A percentile compares a stretch with the other conserved stretches of the same genome.
Evolutionary conservation across 345 rosid genomes (phyloP).

Genomic region (Ceriops decandra): DNA sequence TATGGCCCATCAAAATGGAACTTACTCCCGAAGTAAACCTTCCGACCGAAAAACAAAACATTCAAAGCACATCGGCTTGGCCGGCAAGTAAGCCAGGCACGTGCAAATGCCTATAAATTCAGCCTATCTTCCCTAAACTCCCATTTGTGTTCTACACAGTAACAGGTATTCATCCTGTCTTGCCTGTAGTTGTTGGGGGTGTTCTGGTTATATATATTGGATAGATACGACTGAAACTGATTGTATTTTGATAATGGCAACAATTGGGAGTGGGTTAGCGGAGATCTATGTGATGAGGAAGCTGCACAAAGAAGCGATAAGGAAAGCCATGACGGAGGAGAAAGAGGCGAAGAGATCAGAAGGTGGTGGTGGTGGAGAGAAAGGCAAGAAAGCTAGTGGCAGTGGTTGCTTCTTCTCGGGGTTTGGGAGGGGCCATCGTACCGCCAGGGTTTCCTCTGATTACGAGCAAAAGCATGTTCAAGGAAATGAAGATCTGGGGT

Average conservation of each 20-base stretch:
- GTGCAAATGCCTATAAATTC: too few relatives aligned
- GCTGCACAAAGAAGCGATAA: slow-evolving; percentile 23
- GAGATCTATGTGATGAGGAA: slow-evolving; percentile 18
- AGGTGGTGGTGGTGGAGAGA: neutral
- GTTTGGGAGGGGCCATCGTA: slow-evolving; percentile 1
- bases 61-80: too few relatives aligned
- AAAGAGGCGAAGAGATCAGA: neutral
- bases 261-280: neutral
- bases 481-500: neutral
- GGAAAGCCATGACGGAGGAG: neutral
- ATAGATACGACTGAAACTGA: neutral
- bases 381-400: neutral
- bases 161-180: too few relatives aligned
- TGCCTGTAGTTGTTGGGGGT: too few relatives aligned
- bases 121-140: too few relatives aligned
- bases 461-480: neutral
- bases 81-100: too few relatives aligned
- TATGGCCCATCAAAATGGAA: too few relatives aligned
- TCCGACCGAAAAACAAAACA: too few relatives aligned
- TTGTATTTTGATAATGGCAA: too few relatives aligned
- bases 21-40: too few relatives aligned
- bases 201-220: too few relatives aligned
- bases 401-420: slow-evolving; percentile 12
- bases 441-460: slow-evolving; percentile 11
- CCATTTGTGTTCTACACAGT: too few relatives aligned